A percentile compares a stretch with the other conserved stretches of the same genome.
These are phyloP conservation scores for Cryptosporidium viatorum DNA, from an alignment of 169 alveolate genomes.

Conservation along the genomic window DNA sequence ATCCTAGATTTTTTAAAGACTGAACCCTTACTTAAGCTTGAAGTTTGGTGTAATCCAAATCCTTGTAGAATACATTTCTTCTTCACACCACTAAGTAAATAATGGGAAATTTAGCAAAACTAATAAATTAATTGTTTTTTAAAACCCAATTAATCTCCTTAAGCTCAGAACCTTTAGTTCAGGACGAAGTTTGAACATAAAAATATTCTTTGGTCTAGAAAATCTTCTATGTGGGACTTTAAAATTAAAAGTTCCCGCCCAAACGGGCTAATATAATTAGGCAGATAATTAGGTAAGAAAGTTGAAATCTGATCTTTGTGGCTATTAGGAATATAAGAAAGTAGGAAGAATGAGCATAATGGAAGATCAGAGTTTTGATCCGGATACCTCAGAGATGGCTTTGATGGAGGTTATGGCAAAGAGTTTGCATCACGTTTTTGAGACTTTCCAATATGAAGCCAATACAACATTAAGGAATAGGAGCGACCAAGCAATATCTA, in stretches of 20 bases:
- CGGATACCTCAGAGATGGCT: neutral
- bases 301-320: slow-evolving; percentile 1
- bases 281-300: neutral
- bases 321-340: neutral
- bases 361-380: neutral
- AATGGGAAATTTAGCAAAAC: too few species aligned
- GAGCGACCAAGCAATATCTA: slow-evolving; percentile 34
- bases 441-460: slow-evolving; percentile 64
- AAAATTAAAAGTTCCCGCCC: neutral
- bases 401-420: slow-evolving; percentile 49
- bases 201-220: neutral
- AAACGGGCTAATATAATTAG: neutral
- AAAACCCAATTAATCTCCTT: too few species aligned
- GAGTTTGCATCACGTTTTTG: slow-evolving; percentile 45
- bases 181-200: neutral
- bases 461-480: slow-evolving; percentile 22
- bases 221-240: neutral
- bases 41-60: too few species aligned
- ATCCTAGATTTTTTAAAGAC: too few species aligned
- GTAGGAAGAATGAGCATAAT: neutral
- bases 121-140: too few species aligned
- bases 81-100: neutral
- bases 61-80: too few species aligned
- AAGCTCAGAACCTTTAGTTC: neutral
- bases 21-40: too few species aligned